Base-by-base conservation (phyloP, 352 stramenopile species). In the Achlya hypogyna region DNA sequence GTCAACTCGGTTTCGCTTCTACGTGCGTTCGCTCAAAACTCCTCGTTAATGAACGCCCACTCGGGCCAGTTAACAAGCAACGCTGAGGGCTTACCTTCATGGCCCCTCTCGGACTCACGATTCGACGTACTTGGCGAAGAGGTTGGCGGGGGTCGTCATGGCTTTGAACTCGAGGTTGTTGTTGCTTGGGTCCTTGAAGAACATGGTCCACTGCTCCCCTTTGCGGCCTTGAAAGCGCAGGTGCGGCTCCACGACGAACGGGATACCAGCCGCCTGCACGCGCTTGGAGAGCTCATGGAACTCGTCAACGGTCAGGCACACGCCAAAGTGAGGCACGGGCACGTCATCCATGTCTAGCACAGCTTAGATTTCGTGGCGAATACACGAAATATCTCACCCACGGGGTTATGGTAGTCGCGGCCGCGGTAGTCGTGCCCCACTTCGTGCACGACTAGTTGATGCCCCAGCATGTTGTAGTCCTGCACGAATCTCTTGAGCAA, bases 121-220 rank as follows among this genome's bases (percentile, higher is more conserved):
- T 71, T 93, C 84, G 25, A 89, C 80, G 69, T 99, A 99, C 75
- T 98, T 99, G n/a, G 93, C 92, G 78, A 99, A 99, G 18, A 99
- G 75, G 75, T 99, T 98, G 52, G 96, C 87, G 22, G 89, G 84
- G 38, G 90, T 97, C 8, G 92, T 98, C 96, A 99, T 99, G 53
- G 94, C 93, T 75, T 99, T 99, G 78, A 99, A 99, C 79, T 99
- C 96, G 9, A 99, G 83, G 76, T 97, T 98, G 76, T 99, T 99
- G 63, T 91, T 92, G 65, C 82, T 97, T 16, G 95, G 95, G 71
- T 97, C 91, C 73, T 99, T 99, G 79, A 99, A 99, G 76, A 99
- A 99, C 96, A 99, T 99, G 35, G 97, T 99, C 88, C 88, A 98
- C 72, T 99, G 97, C 74, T 99, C 97, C 8, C 96, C 96, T 59